These are phyloP conservation scores for Phylloporus arenicola DNA, from an alignment of 768 basidiomycete genomes.

Conservation along the genomic window DNA sequence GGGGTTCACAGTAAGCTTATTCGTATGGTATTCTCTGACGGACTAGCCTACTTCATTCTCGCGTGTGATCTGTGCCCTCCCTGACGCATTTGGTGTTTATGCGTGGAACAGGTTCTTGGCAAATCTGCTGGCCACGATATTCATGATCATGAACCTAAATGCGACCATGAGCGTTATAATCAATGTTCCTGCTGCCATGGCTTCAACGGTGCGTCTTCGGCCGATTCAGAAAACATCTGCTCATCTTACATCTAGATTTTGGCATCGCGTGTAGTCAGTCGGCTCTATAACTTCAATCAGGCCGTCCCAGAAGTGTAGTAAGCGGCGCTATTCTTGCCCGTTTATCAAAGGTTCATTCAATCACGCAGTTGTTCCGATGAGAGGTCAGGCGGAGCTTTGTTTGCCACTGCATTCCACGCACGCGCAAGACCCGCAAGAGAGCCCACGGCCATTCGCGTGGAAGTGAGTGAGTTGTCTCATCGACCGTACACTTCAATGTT, in stretches of 20 bases:
- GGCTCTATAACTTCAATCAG: constrained; percentile 46
- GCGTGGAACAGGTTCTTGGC: constrained; percentile 33
- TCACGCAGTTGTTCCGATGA: constrained; percentile 16
- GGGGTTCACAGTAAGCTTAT: constrained; percentile 43
- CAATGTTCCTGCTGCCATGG: constrained; percentile 58
- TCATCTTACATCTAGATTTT: constrained; percentile 39
- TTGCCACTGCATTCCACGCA: constrained; percentile 12
- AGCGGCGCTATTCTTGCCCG: constrained; percentile 3
- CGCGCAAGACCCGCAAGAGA: constrained; percentile 15
- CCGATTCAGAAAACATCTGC: background rate
- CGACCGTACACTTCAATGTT: background rate
- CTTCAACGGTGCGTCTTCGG: constrained; percentile 37
- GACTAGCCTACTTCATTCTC: constrained; percentile 69
- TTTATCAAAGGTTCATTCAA: background rate
- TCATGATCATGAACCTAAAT: constrained; percentile 64
- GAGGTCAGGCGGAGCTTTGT: constrained; percentile 16
- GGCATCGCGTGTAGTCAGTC: constrained; percentile 55
- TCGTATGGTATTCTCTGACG: constrained; percentile 64
- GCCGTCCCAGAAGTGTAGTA: constrained; percentile 27
- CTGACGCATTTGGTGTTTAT: constrained; percentile 24
- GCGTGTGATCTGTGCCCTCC: constrained; percentile 41
- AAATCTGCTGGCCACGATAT: constrained; percentile 43
- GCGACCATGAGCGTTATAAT: constrained; percentile 62
- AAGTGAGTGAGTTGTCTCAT: constrained; percentile 21
- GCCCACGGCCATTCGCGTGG: constrained; percentile 28